Conservation (phyloP, 495 filamentous ascomycete species). For the Trypethelium eluteriae region DNA sequence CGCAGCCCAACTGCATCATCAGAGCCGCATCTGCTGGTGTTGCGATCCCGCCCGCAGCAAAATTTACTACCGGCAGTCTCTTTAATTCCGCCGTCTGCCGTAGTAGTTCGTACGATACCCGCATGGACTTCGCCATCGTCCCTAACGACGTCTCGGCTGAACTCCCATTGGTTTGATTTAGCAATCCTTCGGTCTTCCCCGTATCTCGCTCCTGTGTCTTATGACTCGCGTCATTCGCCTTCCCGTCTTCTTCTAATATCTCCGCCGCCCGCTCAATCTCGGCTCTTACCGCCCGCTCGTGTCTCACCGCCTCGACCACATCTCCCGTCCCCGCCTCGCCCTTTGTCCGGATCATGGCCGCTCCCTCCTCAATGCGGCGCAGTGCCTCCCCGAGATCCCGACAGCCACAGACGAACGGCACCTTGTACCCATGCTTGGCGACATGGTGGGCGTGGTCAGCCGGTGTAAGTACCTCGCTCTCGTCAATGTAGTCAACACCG, state of each 20-base stretch:
- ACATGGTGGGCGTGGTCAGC: conserved; percentile 89
- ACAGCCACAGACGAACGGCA: conserved; percentile 95
- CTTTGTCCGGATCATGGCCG: conserved; percentile 98
- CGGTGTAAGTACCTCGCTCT: conserved; percentile 92
- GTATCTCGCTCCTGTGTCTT: too few relatives aligned
- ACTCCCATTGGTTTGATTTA: conserved; percentile 17
- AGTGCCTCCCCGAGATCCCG: conserved; percentile 92
- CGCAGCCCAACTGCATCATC: conserved; percentile 99
- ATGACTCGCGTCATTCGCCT: too few relatives aligned
- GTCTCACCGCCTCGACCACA: conserved; percentile 90
- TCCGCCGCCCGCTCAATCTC: conserved; percentile 67
- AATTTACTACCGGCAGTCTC: conserved; percentile 92
- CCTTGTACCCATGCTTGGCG: conserved; percentile 72
- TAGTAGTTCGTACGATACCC: conserved; percentile 65
- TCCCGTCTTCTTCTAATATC: too few relatives aligned
- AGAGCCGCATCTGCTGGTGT: conserved; percentile 94
- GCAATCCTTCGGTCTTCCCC: neutral
- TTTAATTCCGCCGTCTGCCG: conserved; percentile 80
- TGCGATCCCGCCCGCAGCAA: conserved; percentile 92
- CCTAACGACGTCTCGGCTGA: conserved; percentile 62
- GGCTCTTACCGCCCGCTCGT: conserved; percentile 82
- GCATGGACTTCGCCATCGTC: conserved; percentile 72
- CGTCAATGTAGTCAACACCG: conserved; percentile 95
- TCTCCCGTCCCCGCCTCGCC: conserved; percentile 98
- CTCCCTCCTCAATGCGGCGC: conserved; percentile 83